These are phyloP conservation scores for Starmerella bombi DNA, from an alignment of 805 yeast genomes.

Conservation along the genomic window DNA sequence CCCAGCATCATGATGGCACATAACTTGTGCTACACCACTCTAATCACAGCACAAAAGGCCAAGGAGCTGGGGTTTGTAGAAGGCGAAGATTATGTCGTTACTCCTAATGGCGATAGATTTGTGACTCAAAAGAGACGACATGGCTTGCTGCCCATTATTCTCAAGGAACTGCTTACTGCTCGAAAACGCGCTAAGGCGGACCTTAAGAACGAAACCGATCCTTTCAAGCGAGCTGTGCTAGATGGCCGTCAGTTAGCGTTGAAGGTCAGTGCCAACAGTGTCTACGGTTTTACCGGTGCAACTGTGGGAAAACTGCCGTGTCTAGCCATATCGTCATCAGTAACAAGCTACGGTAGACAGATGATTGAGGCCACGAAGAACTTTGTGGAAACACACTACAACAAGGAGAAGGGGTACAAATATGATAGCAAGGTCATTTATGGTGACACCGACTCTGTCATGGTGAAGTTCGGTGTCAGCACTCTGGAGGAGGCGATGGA, in stretches of 20 bases:
- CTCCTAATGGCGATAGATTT: constrained; percentile 89
- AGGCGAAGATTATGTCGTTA: constrained; percentile 64
- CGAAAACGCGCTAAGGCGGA: constrained; percentile 89
- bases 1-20: constrained; percentile 99
- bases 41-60: constrained; percentile 56
- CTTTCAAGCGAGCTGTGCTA: constrained; percentile 81
- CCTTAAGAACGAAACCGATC: constrained; percentile 83
- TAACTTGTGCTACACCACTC: constrained; percentile 86
- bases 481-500: constrained; percentile 78
- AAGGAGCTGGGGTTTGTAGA: constrained; percentile 43
- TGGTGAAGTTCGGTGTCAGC: constrained; percentile 87
- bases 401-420: constrained; percentile 68
- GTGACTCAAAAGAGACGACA: constrained; percentile 55
- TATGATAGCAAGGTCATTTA: constrained; percentile 83
- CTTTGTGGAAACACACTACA: constrained; percentile 69
- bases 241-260: constrained; percentile 96
- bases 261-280: constrained; percentile 95
- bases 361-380: constrained; percentile 90
- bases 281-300: constrained; percentile 98
- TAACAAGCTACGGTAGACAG: constrained; percentile 87
- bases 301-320: constrained; percentile 96
- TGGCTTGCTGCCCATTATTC: constrained; percentile 84
- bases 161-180: constrained; percentile 76
- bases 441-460: constrained; percentile 98
- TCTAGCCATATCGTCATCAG: constrained; percentile 88